These are phyloP conservation scores for Trypanosoma melophagium DNA, from an alignment of 208 protist species.

Conservation along the genomic window DNA sequence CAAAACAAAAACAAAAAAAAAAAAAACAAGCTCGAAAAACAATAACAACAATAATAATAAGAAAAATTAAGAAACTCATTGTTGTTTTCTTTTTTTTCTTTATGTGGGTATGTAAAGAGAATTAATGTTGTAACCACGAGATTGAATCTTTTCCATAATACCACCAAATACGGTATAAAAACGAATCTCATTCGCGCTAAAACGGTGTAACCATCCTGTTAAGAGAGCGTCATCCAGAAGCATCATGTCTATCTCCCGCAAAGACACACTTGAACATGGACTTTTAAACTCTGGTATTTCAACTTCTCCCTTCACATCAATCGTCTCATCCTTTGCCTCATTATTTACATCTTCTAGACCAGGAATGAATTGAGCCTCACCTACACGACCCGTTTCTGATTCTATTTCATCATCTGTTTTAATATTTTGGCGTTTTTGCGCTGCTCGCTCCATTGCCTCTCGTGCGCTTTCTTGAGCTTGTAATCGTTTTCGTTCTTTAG, in stretches of 20 bases:
- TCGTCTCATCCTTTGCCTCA: slow-evolving; percentile 1
- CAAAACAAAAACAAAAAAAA: neutral
- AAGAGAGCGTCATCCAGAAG: slow-evolving; percentile 79
- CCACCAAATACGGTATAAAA: slow-evolving; percentile 68
- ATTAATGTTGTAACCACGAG: slow-evolving; percentile 69
- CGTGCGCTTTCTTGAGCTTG: slow-evolving; percentile 41
- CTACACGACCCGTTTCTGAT: slow-evolving; percentile 37
- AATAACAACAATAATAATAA: neutral
- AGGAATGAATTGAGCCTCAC: slow-evolving; percentile 74
- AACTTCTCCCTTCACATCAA: slow-evolving; percentile 34
- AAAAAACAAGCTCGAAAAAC: neutral
- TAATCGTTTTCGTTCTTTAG: slow-evolving; percentile 43
- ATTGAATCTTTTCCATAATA: slow-evolving; percentile 64
- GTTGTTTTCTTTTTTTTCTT: slow-evolving; percentile 4
- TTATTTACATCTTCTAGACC: slow-evolving; percentile 18
- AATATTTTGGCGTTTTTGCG: slow-evolving; percentile 24
- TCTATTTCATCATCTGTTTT: slow-evolving; percentile 1
- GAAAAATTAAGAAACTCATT: neutral
- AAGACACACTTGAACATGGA: slow-evolving; percentile 70
- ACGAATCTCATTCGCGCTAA: slow-evolving; percentile 67
- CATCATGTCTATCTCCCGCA: slow-evolving; percentile 82
- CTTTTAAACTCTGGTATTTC: slow-evolving; percentile 34
- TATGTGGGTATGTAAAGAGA: slow-evolving; percentile 44
- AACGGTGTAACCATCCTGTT: slow-evolving; percentile 69
- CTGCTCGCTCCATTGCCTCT: slow-evolving; percentile 33